These are phyloP conservation scores for Trichoderma parareesei DNA, from an alignment of 495 filamentous ascomycete genomes.

Conservation along the genomic window DNA sequence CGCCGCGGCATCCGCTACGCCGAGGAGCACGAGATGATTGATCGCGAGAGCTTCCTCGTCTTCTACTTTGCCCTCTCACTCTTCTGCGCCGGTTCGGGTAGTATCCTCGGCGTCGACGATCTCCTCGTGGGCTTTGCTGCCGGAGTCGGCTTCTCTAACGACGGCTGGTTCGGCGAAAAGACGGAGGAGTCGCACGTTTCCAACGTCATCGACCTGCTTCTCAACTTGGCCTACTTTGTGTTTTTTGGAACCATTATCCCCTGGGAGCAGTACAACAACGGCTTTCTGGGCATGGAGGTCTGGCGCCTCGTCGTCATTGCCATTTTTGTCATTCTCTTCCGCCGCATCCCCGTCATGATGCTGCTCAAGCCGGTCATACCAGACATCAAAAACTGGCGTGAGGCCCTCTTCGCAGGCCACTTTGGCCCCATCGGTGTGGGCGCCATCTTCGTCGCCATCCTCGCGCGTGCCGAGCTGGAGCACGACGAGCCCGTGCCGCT, in stretches of 20 bases:
- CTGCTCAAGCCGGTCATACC: slow-evolving; percentile 86
- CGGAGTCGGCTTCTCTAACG: slow-evolving; percentile 96
- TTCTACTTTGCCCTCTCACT: slow-evolving; percentile 98
- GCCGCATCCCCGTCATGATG: slow-evolving; percentile 94
- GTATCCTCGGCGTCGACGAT: slow-evolving; percentile 88
- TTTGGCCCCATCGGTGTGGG: slow-evolving; percentile 98
- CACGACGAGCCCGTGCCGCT: slow-evolving; percentile 62
- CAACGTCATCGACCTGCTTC: slow-evolving; percentile 95
- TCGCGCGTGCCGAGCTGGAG: slow-evolving; percentile 85
- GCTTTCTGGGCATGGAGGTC: slow-evolving; percentile 60
- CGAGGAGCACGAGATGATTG: slow-evolving; percentile 78
- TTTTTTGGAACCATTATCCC: slow-evolving; percentile 96
- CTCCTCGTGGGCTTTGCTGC: slow-evolving; percentile 92
- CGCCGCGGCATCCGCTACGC: slow-evolving; percentile 87
- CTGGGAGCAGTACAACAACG: slow-evolving; percentile 77
- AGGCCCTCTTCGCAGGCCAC: slow-evolving; percentile 94
- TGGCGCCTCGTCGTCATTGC: slow-evolving; percentile 89
- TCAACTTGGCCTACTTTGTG: slow-evolving; percentile 97
- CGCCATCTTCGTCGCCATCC: slow-evolving; percentile 89
- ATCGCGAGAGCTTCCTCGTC: slow-evolving; percentile 93
- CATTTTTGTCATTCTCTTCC: slow-evolving; percentile 88
- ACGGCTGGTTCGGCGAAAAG: slow-evolving; percentile 98
- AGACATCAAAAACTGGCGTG: slow-evolving; percentile 97
- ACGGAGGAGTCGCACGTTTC: slow-evolving; percentile 98
- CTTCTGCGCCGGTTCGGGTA: slow-evolving; percentile 92